Base-by-base conservation (phyloP, 768 basidiomycete species). In the Tylopilus intermedius region DNA sequence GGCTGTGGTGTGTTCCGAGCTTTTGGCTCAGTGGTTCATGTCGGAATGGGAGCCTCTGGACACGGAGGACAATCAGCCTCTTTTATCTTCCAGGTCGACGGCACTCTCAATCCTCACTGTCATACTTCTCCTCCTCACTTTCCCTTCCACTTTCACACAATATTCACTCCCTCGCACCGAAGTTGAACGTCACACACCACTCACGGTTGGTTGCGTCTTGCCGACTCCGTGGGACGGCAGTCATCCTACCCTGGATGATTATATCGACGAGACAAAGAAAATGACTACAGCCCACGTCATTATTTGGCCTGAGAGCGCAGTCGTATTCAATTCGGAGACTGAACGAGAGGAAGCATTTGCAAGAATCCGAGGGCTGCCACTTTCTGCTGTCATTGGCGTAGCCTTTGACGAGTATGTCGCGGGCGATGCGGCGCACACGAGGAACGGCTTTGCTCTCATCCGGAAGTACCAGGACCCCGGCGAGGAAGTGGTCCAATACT, bases 291-390 rank as follows among this genome's bases (percentile, higher is more conserved):
- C 86, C 0, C 76, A 78, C 39, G 62, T 93, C 14, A 61, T 90
- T 14, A 71, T 93, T 1, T 92, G 90, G 88, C 89, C 90, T 0
- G 90, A 92, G 67, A 83, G 83, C 6, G 88, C 89, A 0, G 81
- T 92, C 0, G 65, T 72, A 2, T 93, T 93, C 62, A 71, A 74
- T 32, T 78, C 75, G 32, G 66, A 67, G 11, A 58, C 56, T 18
- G 84, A 83, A 48, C 78, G 78, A 53, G 66, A 72, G 18, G 68
- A 67, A 4, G 81, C 77, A 0, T 76, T 92, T 51, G 59, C 67
- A 2, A 45, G 56, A 45, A 71, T 90, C 5, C 73, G 70, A 21
- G 8, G 63, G 2, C 41, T 56, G 5, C 2, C 55, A 50, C 2
- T 61, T 74, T 8, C 58, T 46, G 26, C 77, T 4, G 74, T 80